Base-by-base conservation (phyloP, 1,284 basidiomycete species). In the Pascua sp. region DNA sequence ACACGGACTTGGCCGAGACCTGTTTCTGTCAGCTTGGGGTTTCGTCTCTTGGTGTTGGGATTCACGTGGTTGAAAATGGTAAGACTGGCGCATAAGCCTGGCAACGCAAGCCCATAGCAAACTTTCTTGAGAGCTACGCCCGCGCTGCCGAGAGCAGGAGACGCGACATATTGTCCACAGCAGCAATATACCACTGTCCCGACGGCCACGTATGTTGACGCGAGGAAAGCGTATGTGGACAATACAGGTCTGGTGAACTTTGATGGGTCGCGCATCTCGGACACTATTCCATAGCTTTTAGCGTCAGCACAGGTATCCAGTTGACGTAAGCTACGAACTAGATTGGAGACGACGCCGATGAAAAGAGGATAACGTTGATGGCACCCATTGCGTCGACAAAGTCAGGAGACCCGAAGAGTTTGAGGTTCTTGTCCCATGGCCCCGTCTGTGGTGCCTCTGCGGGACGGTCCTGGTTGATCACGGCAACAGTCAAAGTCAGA, bases 41-140 rank as follows among this genome's bases (percentile, higher is more conserved):
- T 32, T 32, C 4, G 39, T 7, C 24, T 13, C 10, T 47, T 48
- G 13, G 4, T 32, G 4, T 4, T 8, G 4, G 13, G 17, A 46
- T 7, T 40, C 16, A 49, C 51, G 64, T 71, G 55, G 57, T 44
- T 62, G 51, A 50, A 57, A 57, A 57, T 63, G 61, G 45, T 62
- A 42, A 55, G 53, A 38, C 55, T 61, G 18, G 71, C 64, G 39
- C 57, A 49, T 48, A 65, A 58, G 18, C 72, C 75, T 8, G 74
- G 75, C 13, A 78, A 53, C 12, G 77, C 75, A 41, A 79, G 57
- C 10, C 75, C 77, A 60, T 78, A 79, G 37, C 66, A 66, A 45
- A 79, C 61, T 65, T 78, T 76, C 55, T 78, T 67, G n/a, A 73
- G 53, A 1, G 65, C 36, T 7, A 58, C 51, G 48, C 77, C 77